Percentiles rank a stretch among this genome's conserved stretches.
phyloP scores from a whole-genome alignment of 1,284 basidiomycete genomes.

The Rhodotorula sp. region DNA sequence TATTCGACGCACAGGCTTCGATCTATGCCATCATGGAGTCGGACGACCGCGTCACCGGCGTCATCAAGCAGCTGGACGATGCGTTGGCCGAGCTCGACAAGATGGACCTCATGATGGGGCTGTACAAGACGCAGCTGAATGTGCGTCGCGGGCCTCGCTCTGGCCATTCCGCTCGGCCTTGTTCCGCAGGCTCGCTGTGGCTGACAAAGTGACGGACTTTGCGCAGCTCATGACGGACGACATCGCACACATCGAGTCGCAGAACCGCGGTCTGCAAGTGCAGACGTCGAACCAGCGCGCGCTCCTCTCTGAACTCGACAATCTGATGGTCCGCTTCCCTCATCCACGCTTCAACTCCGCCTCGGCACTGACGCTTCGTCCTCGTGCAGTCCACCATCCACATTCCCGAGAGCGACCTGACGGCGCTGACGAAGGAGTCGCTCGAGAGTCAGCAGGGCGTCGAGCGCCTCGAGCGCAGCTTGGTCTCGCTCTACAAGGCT shows the following conservation, averaged over 20 bases:
- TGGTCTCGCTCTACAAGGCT: conserved; percentile 90
- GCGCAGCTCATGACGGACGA: conserved; percentile 85
- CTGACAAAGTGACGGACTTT: background rate
- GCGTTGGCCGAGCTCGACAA: conserved; percentile 48
- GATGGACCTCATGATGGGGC: conserved; percentile 63
- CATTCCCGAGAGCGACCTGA: conserved; percentile 74
- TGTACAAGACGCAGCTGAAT: conserved; percentile 92
- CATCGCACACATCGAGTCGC: conserved; percentile 92
- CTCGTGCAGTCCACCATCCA: conserved; percentile 81
- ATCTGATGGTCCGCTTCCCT: conserved; percentile 65
- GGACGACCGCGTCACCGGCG: conserved; percentile 76
- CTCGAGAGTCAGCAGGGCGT: conserved; percentile 76
- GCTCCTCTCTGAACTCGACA: conserved; percentile 76
- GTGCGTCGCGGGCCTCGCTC: conserved; percentile 56
- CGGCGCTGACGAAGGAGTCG: conserved; percentile 79
- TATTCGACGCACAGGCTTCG: conserved; percentile 66
- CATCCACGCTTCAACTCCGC: background rate
- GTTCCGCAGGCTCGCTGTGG: too few relatives aligned
- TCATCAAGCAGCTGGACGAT: conserved; percentile 65
- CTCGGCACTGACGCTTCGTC: background rate
- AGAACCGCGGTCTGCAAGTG: conserved; percentile 94
- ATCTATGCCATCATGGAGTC: conserved; percentile 96
- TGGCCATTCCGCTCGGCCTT: too few relatives aligned
- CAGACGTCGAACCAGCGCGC: conserved; percentile 94
- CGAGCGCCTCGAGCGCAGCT: conserved; percentile 74